Evolutionary conservation across 257 asterid species (phyloP).

Genomic region (Ilex aquifolium): DNA sequence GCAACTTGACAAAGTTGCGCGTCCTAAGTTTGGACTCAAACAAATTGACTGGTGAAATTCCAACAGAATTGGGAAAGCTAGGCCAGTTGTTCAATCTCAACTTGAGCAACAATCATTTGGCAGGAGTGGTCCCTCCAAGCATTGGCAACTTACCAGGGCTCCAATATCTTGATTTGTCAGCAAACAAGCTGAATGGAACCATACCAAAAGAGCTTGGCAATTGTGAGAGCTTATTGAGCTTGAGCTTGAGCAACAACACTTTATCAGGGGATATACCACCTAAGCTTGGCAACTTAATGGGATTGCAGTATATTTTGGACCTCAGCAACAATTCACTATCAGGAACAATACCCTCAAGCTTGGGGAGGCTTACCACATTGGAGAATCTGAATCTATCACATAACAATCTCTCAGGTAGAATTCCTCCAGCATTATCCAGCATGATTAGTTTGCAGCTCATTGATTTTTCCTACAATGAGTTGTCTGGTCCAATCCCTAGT

Average conservation of each 20-base stretch:
- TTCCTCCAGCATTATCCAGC: constrained; percentile 46
- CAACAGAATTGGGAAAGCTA: constrained; percentile 45
- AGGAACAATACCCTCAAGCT: constrained; percentile 51
- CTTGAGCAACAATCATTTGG: constrained; percentile 53
- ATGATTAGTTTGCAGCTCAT: constrained; percentile 50
- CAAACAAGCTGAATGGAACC: constrained; percentile 43
- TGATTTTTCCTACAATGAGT: constrained; percentile 61
- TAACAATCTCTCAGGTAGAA: constrained; percentile 55
- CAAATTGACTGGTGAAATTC: constrained; percentile 54
- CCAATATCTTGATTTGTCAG: constrained; percentile 54
- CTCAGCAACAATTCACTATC: constrained; percentile 54
- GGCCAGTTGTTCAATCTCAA: constrained; percentile 31
- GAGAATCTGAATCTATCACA: constrained; percentile 62
- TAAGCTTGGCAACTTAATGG: constrained; percentile 45
- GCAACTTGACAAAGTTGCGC: constrained; percentile 42
- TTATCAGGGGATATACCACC: constrained; percentile 56
- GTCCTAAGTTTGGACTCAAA: constrained; percentile 54
- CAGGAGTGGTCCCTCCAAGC: constrained; percentile 52
- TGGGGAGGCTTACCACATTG: constrained; percentile 45
- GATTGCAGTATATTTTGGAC: constrained; percentile 48
- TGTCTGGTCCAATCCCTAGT: constrained; percentile 63
- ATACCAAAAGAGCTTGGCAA: constrained; percentile 48
- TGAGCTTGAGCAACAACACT: constrained; percentile 45
- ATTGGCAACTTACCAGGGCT: constrained; percentile 40
- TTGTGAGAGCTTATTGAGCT: constrained; percentile 29